These are phyloP conservation scores for Cocos nucifera DNA, from an alignment of 176 grass and related monocot species.

Conservation along the genomic window DNA sequence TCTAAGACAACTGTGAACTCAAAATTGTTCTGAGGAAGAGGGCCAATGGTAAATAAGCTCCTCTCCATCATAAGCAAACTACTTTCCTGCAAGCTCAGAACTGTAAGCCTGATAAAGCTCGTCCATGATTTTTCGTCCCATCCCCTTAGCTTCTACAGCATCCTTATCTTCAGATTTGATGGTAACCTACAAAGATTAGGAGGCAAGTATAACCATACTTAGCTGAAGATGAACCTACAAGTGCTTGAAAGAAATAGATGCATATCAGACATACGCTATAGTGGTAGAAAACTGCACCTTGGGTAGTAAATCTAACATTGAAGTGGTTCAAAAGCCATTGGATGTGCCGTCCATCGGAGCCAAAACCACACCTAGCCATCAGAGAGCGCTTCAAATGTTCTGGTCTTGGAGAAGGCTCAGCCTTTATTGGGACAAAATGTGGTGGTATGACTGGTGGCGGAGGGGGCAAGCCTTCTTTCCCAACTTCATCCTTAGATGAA, in stretches of 20 bases:
- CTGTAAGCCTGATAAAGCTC: slow-evolving; percentile 65
- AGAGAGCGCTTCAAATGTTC: slow-evolving; percentile 9
- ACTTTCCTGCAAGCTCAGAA: slow-evolving; percentile 70
- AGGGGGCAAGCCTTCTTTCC: background rate
- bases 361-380: slow-evolving; percentile 39
- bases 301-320: slow-evolving; percentile 34
- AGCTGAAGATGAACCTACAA: too few relatives aligned
- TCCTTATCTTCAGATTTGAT: slow-evolving; percentile 67
- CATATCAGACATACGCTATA: slow-evolving; percentile 36
- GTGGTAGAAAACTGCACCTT: slow-evolving; percentile 57
- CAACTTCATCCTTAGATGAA: background rate
- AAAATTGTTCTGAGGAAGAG: slow-evolving; percentile 75
- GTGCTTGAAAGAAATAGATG: too few relatives aligned
- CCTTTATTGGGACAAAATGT: too few relatives aligned
- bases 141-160: slow-evolving; percentile 50
- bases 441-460: slow-evolving; percentile 1
- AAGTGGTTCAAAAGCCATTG: slow-evolving; percentile 52
- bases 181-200: slow-evolving; percentile 35
- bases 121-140: slow-evolving; percentile 58
- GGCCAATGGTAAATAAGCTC: slow-evolving; percentile 77
- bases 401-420: slow-evolving; percentile 12
- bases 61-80: slow-evolving; percentile 86
- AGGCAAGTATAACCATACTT: too few relatives aligned
- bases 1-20: slow-evolving; percentile 75
- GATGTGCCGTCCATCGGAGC: slow-evolving; percentile 38